Conservation (phyloP, 2,329 filamentous ascomycete genomes). For the Colletotrichum shisoi region DNA sequence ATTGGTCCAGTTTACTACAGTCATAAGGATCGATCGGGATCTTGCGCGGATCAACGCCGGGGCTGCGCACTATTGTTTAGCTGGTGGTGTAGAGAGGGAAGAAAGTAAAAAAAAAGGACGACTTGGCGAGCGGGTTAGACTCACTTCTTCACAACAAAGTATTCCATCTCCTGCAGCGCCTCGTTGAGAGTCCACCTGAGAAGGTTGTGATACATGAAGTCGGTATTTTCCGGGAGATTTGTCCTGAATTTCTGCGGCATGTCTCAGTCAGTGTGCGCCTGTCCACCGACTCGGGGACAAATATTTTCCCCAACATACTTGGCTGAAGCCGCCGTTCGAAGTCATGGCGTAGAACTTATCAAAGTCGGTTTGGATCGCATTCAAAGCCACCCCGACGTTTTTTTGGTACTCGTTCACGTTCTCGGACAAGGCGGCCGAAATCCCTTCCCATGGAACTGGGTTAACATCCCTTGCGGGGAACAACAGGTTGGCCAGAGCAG, state of each 20-base stretch:
- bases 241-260: background rate
- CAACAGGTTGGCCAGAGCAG: constrained; percentile 8
- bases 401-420: constrained; percentile 26
- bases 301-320: background rate
- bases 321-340: constrained; percentile 8
- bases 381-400: constrained; percentile 14
- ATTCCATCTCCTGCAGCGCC: constrained; percentile 7
- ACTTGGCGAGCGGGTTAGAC: background rate
- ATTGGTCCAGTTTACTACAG: constrained; percentile 2
- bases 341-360: constrained; percentile 3
- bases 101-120: accelerated
- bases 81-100: too few species aligned
- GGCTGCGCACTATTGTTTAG: background rate
- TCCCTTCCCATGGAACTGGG: constrained; percentile 13
- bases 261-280: too few species aligned
- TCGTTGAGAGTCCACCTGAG: constrained; percentile 18
- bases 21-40: constrained; percentile 22
- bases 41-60: constrained; percentile 16
- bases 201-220: constrained; percentile 26
- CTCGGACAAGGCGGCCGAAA: background rate
- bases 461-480: background rate
- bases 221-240: constrained; percentile 17
- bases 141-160: constrained; percentile 28
- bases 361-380: constrained; percentile 23
- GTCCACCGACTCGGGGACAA: background rate